Percentiles rank a stretch among this genome's conserved stretches.
phyloP scores from a whole-genome alignment of 768 basidiomycete species.

The Gymnopilus junonius region DNA sequence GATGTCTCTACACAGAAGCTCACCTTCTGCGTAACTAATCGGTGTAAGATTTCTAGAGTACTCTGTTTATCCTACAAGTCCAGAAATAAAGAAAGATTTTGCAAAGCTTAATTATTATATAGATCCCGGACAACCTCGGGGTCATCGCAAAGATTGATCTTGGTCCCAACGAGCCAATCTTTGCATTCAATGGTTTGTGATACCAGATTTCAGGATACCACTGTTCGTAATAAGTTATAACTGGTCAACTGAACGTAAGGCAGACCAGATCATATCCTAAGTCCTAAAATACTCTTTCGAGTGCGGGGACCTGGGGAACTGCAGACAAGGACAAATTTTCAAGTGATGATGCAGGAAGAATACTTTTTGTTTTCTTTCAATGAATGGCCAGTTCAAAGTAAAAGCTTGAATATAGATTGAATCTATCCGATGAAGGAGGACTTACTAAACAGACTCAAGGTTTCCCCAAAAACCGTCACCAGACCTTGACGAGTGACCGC shows the following conservation, averaged over 20 bases:
- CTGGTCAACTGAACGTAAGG: too few relatives aligned
- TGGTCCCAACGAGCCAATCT: conserved; percentile 1
- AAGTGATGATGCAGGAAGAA: neutral
- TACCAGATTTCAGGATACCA: neutral
- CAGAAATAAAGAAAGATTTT: too few relatives aligned
- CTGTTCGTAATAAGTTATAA: neutral
- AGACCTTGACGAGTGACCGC: neutral
- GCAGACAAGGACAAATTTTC: too few relatives aligned
- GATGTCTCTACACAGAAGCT: neutral
- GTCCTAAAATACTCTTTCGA: too few relatives aligned
- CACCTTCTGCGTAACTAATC: neutral
- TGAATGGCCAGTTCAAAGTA: neutral
- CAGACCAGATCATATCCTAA: too few relatives aligned
- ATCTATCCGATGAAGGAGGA: neutral
- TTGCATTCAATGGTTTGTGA: neutral
- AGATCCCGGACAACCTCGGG: neutral
- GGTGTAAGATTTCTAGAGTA: too few relatives aligned
- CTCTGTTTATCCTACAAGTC: too few relatives aligned
- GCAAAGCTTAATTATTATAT: neutral
- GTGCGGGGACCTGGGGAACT: too few relatives aligned
- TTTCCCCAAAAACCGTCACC: neutral
- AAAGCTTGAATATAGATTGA: neutral
- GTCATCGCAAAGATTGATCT: conserved; percentile 1
- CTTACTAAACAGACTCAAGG: neutral
- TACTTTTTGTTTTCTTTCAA: neutral